Percentiles rank a stretch among this genome's conserved stretches.
phyloP scores from a whole-genome alignment of 2,329 filamentous ascomycete species.

The Colletotrichum coccodes region DNA sequence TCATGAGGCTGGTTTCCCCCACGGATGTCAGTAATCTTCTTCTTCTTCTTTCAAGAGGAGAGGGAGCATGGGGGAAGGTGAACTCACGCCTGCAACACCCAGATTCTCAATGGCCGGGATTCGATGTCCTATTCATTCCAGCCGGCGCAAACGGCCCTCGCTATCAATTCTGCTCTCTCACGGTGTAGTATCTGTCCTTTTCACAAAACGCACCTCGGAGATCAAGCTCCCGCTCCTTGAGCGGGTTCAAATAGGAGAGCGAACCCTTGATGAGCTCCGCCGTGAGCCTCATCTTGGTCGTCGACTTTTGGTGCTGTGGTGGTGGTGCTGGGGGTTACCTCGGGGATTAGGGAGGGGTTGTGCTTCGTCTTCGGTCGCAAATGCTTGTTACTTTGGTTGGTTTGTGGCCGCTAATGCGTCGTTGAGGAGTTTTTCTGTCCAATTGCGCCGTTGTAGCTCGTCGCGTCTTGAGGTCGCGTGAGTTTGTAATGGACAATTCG shows the following conservation, averaged over 20 bases:
- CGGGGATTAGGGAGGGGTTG: neutral
- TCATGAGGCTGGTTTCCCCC: conserved; percentile 78
- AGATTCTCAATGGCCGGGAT: conserved; percentile 98
- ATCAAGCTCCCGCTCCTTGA: conserved; percentile 99
- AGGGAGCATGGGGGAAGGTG: conserved; percentile 38
- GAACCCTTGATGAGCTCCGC: conserved; percentile 94
- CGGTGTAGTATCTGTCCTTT: conserved; percentile 98
- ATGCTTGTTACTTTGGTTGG: neutral
- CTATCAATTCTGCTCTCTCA: conserved; percentile 83
- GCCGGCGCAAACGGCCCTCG: conserved; percentile 56
- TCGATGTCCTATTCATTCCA: conserved; percentile 83
- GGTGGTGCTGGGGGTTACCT: conserved; percentile 26
- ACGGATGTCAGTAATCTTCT: conserved; percentile 9
- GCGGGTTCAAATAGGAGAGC: conserved; percentile 97
- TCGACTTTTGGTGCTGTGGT: conserved; percentile 31
- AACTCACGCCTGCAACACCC: conserved; percentile 88
- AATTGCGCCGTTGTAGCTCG: neutral
- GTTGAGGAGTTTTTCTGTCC: neutral
- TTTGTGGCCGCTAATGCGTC: neutral
- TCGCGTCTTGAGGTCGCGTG: conserved; percentile 10
- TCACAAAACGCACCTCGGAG: conserved; percentile 92
- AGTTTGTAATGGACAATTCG: conserved; percentile 1
- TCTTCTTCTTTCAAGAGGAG: neutral
- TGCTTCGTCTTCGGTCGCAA: neutral
- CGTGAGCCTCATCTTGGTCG: conserved; percentile 85